Evolutionary conservation across 192 early-diverging fungal species (phyloP).

Genomic region (Backusella morwellensis): DNA sequence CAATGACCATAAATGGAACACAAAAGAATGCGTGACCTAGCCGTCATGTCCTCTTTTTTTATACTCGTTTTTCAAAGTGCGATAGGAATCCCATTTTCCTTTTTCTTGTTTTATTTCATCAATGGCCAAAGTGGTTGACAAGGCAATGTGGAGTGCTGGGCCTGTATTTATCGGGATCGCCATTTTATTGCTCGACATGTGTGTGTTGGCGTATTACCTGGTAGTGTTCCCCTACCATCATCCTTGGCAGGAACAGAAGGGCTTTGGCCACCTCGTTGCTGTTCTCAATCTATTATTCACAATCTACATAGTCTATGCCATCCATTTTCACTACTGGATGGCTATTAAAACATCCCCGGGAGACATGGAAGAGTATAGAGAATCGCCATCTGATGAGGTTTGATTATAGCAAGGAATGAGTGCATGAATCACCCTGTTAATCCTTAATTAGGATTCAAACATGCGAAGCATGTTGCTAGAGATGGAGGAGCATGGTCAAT

Average conservation of each 20-base stretch:
- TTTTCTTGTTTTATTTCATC: not conserved
- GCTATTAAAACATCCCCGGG: conserved; percentile 53
- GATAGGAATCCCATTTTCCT: not conserved
- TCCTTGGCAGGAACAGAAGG: conserved; percentile 36
- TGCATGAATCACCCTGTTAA: not conserved
- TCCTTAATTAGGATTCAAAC: not conserved
- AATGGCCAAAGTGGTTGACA: conserved; percentile 33
- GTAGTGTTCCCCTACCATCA: conserved; percentile 50
- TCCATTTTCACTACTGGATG: conserved; percentile 53
- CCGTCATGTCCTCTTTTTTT: not conserved
- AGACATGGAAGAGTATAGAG: not conserved
- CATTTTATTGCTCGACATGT: conserved; percentile 39
- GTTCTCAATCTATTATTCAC: conserved; percentile 38
- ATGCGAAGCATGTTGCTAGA: conserved; percentile 42
- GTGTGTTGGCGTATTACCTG: conserved; percentile 39
- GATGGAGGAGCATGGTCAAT: conserved; percentile 44
- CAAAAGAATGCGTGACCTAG: not conserved
- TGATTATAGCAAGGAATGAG: not conserved
- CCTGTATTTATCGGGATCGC: conserved; percentile 50
- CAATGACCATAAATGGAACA: too few relatives aligned
- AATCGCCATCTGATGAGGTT: not conserved
- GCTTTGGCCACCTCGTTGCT: conserved; percentile 5
- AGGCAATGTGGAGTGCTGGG: conserved; percentile 42
- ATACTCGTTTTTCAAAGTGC: not conserved
- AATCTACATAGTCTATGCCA: conserved; percentile 48